A percentile compares a stretch with the other conserved stretches of the same genome.
Evolutionary conservation across 140 eudicot species (phyloP).

Genomic region (Ambrosia hybrid): DNA sequence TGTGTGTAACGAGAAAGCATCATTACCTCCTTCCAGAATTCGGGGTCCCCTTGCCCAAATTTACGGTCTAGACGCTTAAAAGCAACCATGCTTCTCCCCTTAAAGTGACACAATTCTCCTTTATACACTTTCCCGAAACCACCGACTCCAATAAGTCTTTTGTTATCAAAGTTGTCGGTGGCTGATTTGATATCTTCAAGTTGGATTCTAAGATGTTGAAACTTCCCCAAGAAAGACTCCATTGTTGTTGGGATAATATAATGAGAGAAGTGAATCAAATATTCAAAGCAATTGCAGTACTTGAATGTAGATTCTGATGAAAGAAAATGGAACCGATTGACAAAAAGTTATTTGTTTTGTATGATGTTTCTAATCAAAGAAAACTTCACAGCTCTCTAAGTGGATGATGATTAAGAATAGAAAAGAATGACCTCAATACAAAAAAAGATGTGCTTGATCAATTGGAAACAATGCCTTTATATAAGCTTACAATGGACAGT

Average conservation of each 20-base stretch:
- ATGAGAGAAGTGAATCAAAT: neutral
- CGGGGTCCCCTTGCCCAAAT: slow-evolving; percentile 19
- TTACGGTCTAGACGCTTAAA: slow-evolving; percentile 10
- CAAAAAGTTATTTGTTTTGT: too few species aligned
- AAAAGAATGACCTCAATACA: neutral
- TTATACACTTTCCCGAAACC: slow-evolving; percentile 25
- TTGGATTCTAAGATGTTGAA: slow-evolving; percentile 14
- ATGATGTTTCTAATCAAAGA: too few species aligned
- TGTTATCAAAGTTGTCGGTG: slow-evolving; percentile 1
- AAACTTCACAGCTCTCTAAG: too few species aligned
- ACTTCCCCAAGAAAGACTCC: slow-evolving; percentile 5
- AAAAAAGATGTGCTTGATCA: neutral
- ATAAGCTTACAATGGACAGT: neutral
- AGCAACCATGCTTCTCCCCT: slow-evolving; percentile 11
- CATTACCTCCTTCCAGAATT: slow-evolving; percentile 22
- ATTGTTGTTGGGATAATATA: neutral
- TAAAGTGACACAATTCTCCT: slow-evolving; percentile 12
- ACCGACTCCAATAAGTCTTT: neutral
- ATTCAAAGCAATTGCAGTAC: neutral
- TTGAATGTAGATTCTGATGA: too few species aligned
- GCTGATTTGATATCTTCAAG: slow-evolving; percentile 16
- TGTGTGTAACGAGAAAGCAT: slow-evolving; percentile 23
- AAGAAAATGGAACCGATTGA: too few species aligned
- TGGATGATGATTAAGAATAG: too few species aligned
- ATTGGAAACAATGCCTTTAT: neutral